Evolutionary conservation across 192 early-diverging fungal species (phyloP), one percentile per base, ranked within the genome.

Genomic region (Coemansia interrupta): DNA sequence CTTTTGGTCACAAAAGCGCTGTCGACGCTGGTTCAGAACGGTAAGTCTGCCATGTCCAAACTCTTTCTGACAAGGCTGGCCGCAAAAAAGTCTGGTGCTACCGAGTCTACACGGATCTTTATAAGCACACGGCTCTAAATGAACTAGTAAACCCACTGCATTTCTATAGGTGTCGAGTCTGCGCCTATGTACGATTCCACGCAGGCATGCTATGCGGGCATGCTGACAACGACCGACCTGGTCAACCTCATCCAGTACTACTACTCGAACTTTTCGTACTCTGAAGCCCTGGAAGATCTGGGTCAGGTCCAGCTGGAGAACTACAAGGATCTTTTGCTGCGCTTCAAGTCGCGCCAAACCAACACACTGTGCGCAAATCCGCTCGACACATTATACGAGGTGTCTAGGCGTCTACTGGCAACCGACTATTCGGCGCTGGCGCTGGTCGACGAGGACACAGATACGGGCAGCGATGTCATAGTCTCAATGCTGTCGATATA

Each of bases 201-300:
- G 2, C 78, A 80, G 7, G 87, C 91, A 49, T 83, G 83, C 69
- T 97, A 93, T 66, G 87, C 89, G 1, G 96, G 96, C 46, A 95
- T 98, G 92, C 80, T 98, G 70, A 95, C 94, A 15, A 94, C 95
- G 9, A 90, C 93, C 1, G 96, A 98, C 67, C 91, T 98, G 68
- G 91, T 98, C 41, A 89, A 94, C 68, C 72, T 98, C 61, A 92
- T 98, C 24, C 85, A 91, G 66, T 92, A 92, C 75, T 94, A 95
- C 73, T 94, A 95, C 70, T 83, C 82, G 30, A 84, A 90, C 57
- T 82, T 89, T 15, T 87, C 89, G 10, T 87, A 89, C 46, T 83
- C 84, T 14, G 89, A 83, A 14, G 95, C 94, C 6, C 82, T 94
- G 44, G 86, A 88, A 29, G 92, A 98, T 53, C 86, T 98, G 58